Conservation (phyloP, 345 rosid species). For the Citrus unshiu region DNA sequence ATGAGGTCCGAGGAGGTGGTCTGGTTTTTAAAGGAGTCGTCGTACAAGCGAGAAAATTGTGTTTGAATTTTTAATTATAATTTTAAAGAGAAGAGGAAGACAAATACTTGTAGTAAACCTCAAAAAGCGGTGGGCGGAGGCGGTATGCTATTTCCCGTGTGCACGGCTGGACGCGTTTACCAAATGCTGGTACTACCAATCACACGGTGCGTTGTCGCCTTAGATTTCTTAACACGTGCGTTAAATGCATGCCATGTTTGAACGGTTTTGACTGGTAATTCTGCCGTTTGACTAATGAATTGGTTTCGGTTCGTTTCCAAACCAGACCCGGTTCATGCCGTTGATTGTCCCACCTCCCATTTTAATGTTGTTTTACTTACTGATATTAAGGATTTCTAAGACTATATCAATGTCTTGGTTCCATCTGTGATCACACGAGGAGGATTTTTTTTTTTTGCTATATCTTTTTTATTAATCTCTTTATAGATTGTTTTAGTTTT, state of each 20-base stretch:
- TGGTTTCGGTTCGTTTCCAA: too few relatives aligned
- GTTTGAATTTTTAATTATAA: too few relatives aligned
- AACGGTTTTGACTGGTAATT: neutral
- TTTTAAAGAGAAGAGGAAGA: neutral
- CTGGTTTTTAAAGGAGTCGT: neutral
- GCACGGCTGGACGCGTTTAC: neutral
- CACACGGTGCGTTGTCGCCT: neutral
- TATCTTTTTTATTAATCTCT: too few relatives aligned
- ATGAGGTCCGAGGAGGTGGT: neutral
- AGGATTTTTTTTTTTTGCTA: too few relatives aligned
- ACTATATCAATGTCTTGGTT: too few relatives aligned
- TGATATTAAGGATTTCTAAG: too few relatives aligned
- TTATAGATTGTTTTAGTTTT: too few relatives aligned
- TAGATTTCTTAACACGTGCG: neutral
- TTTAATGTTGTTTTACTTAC: too few relatives aligned
- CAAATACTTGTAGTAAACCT: neutral
- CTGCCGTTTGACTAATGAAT: too few relatives aligned
- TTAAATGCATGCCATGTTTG: neutral
- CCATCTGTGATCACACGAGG: too few relatives aligned
- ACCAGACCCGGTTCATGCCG: too few relatives aligned
- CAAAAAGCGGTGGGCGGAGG: conserved; percentile 4
- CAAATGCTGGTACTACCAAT: neutral
- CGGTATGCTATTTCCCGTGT: neutral
- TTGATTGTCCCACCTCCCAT: too few relatives aligned
- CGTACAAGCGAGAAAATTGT: neutral